Base-by-base conservation (phyloP, 352 stramenopile genomes). In the Pythium volutum region DNA sequence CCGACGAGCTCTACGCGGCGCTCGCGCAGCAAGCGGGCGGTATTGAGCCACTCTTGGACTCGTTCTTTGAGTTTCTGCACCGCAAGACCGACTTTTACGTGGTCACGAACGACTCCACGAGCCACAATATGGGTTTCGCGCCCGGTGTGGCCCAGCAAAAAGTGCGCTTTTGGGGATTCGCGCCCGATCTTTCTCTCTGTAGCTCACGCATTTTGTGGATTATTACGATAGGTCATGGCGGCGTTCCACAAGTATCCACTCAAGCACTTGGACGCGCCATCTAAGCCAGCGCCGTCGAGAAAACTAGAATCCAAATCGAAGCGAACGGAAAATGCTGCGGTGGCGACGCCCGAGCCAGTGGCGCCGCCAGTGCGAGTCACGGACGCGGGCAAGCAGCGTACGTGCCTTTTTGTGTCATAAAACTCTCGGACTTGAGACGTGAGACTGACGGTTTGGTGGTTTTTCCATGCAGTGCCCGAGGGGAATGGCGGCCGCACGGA, bases 1-100 rank as follows among this genome's bases (percentile, higher is more conserved):
- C 33, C 39, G 82, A 91, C 53, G 68, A 74, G 66, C 76, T 99
- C 54, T 94, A 99, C 56, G 71, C 98, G 71, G 86, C 95, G 67
- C 80, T 99, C 14, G 95, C 97, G 52, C 91, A 98, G 72, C 92
- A 98, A 69, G 81, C 95, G 26, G 74, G 85, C 33, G 91, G 95
- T 38, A 98, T 99, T 64, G 96, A 99, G 66, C 89, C 91, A 22
- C 75, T 99, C 38, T 79, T 99, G 57, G 92, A 99, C 64, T 96
- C 89, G 20, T 95, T 99, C 61, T 99, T 99, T 68, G 96, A 92
- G 36, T 98, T 99, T 59, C 70, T 99, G 55, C 83, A 97, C 59
- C 93, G 97, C 38, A 99, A 99, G 69, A 99, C 97, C 16, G 97
- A 99, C 79, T 99, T 99, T 71, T 99, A 98, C 76, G 79, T 79